Conservation (phyloP, 1,284 basidiomycete genomes). For the Ustilago tritici region DNA sequence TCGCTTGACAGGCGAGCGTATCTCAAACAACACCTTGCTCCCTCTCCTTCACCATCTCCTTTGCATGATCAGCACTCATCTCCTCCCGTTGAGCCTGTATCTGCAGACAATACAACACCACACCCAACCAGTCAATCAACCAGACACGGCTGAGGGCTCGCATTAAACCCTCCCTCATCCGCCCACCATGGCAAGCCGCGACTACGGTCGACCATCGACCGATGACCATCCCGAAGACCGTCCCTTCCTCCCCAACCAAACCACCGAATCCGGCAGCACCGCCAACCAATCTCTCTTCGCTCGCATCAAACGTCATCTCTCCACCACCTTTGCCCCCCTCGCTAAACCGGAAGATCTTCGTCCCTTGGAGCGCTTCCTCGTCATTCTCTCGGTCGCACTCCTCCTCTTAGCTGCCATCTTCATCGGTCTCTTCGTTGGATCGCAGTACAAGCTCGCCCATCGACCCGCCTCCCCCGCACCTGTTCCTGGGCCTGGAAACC, state of each 20-base stretch:
- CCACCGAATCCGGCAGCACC: not conserved
- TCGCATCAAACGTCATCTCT: constrained; percentile 48
- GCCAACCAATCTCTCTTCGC: constrained; percentile 26
- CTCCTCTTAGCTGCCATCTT: constrained; percentile 86
- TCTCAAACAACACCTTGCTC: not conserved
- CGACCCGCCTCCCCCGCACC: constrained; percentile 47
- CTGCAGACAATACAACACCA: not conserved
- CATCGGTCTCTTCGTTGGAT: constrained; percentile 81
- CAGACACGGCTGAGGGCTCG: not conserved
- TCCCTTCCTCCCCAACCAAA: constrained; percentile 28
- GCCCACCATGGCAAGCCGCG: constrained; percentile 31
- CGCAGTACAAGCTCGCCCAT: constrained; percentile 71
- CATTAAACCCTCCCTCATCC: not conserved
- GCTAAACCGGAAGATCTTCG: constrained; percentile 78
- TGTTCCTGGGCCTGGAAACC: constrained; percentile 47
- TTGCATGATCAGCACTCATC: constrained; percentile 1
- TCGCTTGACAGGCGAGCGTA: not conserved
- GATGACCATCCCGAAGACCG: constrained; percentile 47
- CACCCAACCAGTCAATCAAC: not conserved
- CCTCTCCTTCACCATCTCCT: constrained; percentile 3
- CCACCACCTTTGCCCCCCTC: constrained; percentile 51
- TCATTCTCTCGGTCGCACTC: constrained; percentile 80
- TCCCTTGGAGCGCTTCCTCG: constrained; percentile 84
- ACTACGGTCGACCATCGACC: constrained; percentile 55
- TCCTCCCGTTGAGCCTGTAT: not conserved